Conservation (phyloP, 2,329 filamentous ascomycete species). For the Colletotrichum chrysophilum region DNA sequence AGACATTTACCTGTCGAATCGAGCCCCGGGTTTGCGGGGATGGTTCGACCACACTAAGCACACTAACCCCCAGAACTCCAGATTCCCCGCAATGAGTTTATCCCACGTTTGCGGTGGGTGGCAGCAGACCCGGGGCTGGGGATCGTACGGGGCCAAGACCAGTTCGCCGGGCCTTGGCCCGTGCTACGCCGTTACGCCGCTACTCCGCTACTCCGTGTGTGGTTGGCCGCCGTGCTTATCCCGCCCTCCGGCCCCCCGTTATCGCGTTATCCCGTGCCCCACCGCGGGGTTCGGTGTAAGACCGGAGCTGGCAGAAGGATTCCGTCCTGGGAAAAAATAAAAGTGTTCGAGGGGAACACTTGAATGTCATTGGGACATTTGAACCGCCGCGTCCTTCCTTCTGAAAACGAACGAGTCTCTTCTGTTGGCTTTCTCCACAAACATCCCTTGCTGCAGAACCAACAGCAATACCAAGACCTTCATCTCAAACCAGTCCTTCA, state of each 20-base stretch:
- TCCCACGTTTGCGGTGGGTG: not conserved
- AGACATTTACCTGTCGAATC: not conserved
- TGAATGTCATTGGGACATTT: not conserved
- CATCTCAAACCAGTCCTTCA: not conserved
- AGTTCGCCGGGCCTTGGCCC: not conserved
- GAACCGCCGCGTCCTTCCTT: not conserved
- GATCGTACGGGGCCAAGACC: not conserved
- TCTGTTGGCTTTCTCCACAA: not conserved
- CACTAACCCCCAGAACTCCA: not conserved
- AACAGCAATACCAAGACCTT: not conserved
- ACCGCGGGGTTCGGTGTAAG: not conserved
- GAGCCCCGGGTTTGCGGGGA: not conserved
- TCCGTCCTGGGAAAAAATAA: not conserved
- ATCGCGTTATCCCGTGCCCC: slow-evolving; percentile 7
- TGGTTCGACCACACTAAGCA: not conserved
- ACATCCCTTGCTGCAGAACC: not conserved
- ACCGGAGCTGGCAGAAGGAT: not conserved
- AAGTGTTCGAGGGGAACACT: not conserved
- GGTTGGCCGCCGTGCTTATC: not conserved
- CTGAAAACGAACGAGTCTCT: not conserved
- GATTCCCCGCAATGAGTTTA: not conserved
- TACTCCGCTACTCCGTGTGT: slow-evolving; percentile 2
- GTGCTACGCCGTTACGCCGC: slow-evolving; percentile 11
- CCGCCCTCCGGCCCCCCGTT: not conserved
- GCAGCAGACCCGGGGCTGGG: not conserved